Base-by-base conservation (phyloP, 2,329 filamentous ascomycete genomes). In the Dendrostoma leiphaemia region DNA sequence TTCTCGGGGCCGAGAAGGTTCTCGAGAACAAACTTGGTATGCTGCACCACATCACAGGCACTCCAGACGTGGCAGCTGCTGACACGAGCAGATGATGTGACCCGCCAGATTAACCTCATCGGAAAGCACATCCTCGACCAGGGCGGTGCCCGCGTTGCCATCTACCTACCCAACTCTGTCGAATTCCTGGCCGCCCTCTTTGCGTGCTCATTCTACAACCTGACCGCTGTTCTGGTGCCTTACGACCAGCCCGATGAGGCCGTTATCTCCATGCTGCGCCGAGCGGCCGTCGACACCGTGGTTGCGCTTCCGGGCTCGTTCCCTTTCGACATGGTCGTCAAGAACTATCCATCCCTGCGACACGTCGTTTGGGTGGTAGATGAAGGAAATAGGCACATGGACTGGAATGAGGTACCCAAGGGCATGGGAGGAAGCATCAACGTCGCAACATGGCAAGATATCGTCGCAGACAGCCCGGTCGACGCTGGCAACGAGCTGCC, bases 291-390 rank as follows among this genome's bases (percentile, higher is more conserved):
- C 49, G 92, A 99, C 67, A 84, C 88, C 3, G 77, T 99, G 17
- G 80, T 99, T 56, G 90, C 91, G 2, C 85, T 88, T 29, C 92
- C 93, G 3, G 94, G 94, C 38, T 85, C 88, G n/a, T 82, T 97
- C 54, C 90, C 94, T 21, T 84, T 96, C 40, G 86, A 91, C 59
- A 74, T 81, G 34, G 81, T 96, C 12, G 80, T 85, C 49, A 83
- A 86, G 63, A 80, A 77, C 50, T 91, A 89, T 64, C 80, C 86
- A 5, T 79, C 81, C 34, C 79, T 99, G 43, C 86, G 85, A 58
- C 84, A 91, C 62, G 79, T 96, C 29, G 82, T 97, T 62, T 97
- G 92, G 90, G 92, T 97, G 12, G 91, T 95, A 5, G 93, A 97
- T 64, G 83, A 91, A 65, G 91, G 91, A 38, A 97, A 86, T 74